Percentiles rank a stretch among this genome's conserved stretches.
Evolutionary conservation across 148 eudicot species (phyloP).

Genomic region (Dianthus caryophyllus): DNA sequence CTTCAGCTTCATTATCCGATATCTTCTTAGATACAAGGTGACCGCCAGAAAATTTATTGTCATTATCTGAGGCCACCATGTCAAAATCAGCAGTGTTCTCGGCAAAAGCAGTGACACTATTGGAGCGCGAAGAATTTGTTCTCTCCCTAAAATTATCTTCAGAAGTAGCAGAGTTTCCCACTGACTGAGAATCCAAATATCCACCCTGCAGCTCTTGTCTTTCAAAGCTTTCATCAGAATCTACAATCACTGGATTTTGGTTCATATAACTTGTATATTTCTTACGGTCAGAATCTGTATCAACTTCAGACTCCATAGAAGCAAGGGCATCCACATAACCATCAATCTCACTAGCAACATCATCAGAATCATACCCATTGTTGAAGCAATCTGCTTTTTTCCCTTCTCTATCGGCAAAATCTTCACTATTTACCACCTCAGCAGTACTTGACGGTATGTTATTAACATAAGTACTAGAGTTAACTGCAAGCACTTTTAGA

Average conservation of each 20-base stretch:
- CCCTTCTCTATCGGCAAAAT: slow-evolving; percentile 38
- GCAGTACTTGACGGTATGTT: slow-evolving; percentile 19
- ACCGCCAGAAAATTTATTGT: slow-evolving; percentile 22
- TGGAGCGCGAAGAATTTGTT: slow-evolving; percentile 45
- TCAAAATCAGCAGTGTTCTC: slow-evolving; percentile 33
- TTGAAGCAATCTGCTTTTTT: slow-evolving; percentile 35
- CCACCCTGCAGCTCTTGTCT: slow-evolving; percentile 27
- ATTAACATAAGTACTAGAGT: slow-evolving; percentile 22
- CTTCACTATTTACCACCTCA: slow-evolving; percentile 35
- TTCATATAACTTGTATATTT: slow-evolving; percentile 22
- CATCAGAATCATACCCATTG: slow-evolving; percentile 49
- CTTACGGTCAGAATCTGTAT: slow-evolving; percentile 63
- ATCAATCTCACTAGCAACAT: slow-evolving; percentile 69
- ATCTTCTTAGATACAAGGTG: slow-evolving; percentile 26
- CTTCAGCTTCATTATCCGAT: slow-evolving; percentile 23
- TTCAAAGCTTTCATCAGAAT: slow-evolving; percentile 57
- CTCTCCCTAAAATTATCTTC: slow-evolving; percentile 48
- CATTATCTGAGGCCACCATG: slow-evolving; percentile 27
- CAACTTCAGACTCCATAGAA: slow-evolving; percentile 74
- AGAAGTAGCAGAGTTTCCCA: slow-evolving; percentile 54
- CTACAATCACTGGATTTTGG: slow-evolving; percentile 28
- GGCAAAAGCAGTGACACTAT: slow-evolving; percentile 39
- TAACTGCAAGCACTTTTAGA: slow-evolving; percentile 17
- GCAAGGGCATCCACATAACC: slow-evolving; percentile 83
- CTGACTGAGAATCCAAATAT: slow-evolving; percentile 58